Evolutionary conservation across 2,329 filamentous ascomycete species (phyloP).

Genomic region (Teratosphaeria gauchensis): DNA sequence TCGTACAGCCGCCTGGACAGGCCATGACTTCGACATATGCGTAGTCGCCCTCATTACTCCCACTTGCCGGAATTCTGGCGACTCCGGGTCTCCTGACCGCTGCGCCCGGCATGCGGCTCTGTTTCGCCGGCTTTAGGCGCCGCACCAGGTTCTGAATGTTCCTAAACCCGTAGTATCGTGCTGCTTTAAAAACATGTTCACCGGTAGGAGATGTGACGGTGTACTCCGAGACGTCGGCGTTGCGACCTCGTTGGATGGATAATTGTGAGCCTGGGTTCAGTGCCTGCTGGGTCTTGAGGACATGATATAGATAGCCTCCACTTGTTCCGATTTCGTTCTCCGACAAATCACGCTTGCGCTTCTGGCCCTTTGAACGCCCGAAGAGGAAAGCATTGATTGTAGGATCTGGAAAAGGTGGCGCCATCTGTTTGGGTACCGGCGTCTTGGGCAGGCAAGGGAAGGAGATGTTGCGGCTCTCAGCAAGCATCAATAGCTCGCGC

Average conservation of each 20-base stretch:
- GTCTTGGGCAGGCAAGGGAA: constrained; percentile 62
- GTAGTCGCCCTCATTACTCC: constrained; percentile 48
- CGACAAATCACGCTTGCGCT: constrained; percentile 23
- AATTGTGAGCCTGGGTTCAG: constrained; percentile 64
- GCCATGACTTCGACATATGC: constrained; percentile 99
- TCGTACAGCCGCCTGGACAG: constrained; percentile 96
- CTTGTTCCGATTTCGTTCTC: constrained; percentile 60
- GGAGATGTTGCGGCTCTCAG: constrained; percentile 66
- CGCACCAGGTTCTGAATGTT: constrained; percentile 98
- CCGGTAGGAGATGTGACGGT: constrained; percentile 46
- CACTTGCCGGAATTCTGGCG: constrained; percentile 26
- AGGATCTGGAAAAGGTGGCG: constrained; percentile 61
- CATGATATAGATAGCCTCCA: constrained; percentile 79
- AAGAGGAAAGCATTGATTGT: constrained; percentile 67
- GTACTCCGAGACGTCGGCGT: constrained; percentile 86
- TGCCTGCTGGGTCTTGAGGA: constrained; percentile 64
- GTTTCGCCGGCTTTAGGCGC: constrained; percentile 70
- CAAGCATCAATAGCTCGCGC: constrained; percentile 84
- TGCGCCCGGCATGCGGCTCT: constrained; percentile 71
- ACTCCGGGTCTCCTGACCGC: constrained; percentile 44
- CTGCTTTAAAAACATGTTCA: constrained; percentile 58
- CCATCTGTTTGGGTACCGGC: constrained; percentile 38
- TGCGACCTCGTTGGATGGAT: constrained; percentile 64
- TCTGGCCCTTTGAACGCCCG: constrained; percentile 42
- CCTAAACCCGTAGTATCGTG: constrained; percentile 91